Conservation (phyloP, 768 basidiomycete species). For the Kwoniella botswanensis region DNA sequence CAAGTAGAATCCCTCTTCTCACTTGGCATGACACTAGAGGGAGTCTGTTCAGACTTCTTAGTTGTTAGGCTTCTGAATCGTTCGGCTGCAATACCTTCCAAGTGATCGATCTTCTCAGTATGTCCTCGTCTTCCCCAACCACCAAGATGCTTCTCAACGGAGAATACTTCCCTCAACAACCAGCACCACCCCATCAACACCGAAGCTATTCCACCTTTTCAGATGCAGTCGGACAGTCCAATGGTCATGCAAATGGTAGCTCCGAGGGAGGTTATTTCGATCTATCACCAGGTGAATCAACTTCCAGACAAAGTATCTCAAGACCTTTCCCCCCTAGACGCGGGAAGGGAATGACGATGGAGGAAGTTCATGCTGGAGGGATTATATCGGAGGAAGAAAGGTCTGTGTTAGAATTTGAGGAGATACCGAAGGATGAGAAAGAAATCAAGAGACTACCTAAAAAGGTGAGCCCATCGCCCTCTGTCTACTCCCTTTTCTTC, state of each 20-base stretch:
- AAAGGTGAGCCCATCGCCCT: slow-evolving; percentile 34
- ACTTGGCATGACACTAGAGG: background rate
- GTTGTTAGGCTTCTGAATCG: no score
- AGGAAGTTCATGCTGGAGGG: slow-evolving; percentile 38
- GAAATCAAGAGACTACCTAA: slow-evolving; percentile 48
- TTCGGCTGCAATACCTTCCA: no score
- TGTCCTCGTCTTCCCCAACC: slow-evolving; percentile 10
- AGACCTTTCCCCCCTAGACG: slow-evolving; percentile 2
- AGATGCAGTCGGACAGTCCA: background rate
- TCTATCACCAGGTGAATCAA: background rate
- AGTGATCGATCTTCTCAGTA: background rate
- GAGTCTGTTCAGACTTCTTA: no score
- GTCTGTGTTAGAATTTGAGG: slow-evolving; percentile 32
- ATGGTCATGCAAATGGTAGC: background rate
- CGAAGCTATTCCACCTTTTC: slow-evolving; percentile 6
- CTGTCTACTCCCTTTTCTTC: background rate
- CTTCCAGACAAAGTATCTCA: background rate
- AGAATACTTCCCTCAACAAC: slow-evolving; percentile 9
- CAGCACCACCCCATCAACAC: background rate
- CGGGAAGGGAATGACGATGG: slow-evolving; percentile 39
- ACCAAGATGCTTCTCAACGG: slow-evolving; percentile 13
- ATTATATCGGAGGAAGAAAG: slow-evolving; percentile 35
- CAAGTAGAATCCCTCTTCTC: background rate
- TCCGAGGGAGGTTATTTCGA: background rate
- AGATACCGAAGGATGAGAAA: slow-evolving; percentile 42